These are phyloP conservation scores for Fusarium sacchari DNA, from an alignment of 2,329 filamentous ascomycete genomes.

Conservation along the genomic window DNA sequence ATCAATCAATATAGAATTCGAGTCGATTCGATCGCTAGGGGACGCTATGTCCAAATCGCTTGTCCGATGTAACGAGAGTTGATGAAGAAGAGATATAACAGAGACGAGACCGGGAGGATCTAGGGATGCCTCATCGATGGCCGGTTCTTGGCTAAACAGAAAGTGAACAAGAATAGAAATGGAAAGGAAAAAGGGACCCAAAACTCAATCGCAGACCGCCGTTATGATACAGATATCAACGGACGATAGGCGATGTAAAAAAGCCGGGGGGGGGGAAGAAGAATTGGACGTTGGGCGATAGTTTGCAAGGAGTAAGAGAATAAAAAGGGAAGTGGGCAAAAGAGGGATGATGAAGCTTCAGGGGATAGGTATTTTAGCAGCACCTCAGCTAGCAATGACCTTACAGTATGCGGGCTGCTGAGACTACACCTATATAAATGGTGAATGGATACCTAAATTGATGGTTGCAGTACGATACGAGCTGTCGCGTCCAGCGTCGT, in stretches of 20 bases:
- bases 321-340: conserved; percentile 25
- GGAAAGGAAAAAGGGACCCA: conserved; percentile 26
- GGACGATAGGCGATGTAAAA: conserved; percentile 23
- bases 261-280: conserved; percentile 8
- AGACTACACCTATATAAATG: conserved; percentile 28
- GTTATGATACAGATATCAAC: conserved; percentile 17
- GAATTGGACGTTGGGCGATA: conserved; percentile 16
- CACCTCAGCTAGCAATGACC: neutral
- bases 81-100: conserved; percentile 33
- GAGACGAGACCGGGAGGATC: conserved; percentile 25
- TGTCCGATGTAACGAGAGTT: conserved; percentile 16
- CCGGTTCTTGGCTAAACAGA: conserved; percentile 14
- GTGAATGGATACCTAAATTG: conserved; percentile 16
- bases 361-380: conserved; percentile 40
- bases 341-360: conserved; percentile 37
- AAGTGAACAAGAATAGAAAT: conserved; percentile 20
- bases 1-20: conserved; percentile 26
- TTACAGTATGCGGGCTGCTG: conserved; percentile 33
- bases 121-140: conserved; percentile 41
- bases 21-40: conserved; percentile 26
- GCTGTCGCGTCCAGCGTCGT: conserved; percentile 23
- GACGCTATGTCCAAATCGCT: conserved; percentile 21
- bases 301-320: conserved; percentile 30
- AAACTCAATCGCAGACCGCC: conserved; percentile 34
- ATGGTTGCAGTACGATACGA: conserved; percentile 26